phyloP scores from a whole-genome alignment of 768 basidiomycete genomes.

The Termitomyces sp. region DNA sequence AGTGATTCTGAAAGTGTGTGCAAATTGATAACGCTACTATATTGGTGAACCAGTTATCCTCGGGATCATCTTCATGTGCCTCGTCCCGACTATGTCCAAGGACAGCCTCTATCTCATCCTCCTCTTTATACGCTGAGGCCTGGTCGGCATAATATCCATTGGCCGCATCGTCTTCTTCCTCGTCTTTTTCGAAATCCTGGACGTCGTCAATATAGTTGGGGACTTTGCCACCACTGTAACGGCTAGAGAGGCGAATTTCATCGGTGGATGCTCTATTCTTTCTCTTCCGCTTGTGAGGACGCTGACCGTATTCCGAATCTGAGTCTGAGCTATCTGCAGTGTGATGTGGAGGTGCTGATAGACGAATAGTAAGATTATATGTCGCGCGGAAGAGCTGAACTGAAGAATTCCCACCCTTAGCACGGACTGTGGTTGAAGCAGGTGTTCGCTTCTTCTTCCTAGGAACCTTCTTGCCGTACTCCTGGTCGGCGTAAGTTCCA shows the following conservation, averaged over 20 bases:
- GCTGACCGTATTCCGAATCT: conserved; percentile 83
- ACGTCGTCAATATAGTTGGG: conserved; percentile 84
- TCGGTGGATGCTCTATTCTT: conserved; percentile 51
- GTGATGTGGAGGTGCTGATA: conserved; percentile 45
- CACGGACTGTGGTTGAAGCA: conserved; percentile 40
- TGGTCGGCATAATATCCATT: conserved; percentile 54
- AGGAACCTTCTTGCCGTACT: conserved; percentile 61
- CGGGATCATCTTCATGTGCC: conserved; percentile 64
- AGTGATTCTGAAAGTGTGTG: background rate
- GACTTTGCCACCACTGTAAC: conserved; percentile 56
- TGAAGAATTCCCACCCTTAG: conserved; percentile 46
- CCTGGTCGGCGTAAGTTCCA: conserved; percentile 74
- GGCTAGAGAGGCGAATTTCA: conserved; percentile 74
- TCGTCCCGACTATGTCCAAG: conserved; percentile 85
- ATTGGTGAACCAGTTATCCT: conserved; percentile 85
- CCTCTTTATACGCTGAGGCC: conserved; percentile 51
- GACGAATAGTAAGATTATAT: conserved; percentile 15
- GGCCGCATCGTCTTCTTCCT: conserved; percentile 57
- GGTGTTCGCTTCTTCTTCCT: conserved; percentile 64
- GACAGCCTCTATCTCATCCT: conserved; percentile 91
- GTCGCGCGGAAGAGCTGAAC: conserved; percentile 5
- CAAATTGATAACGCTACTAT: conserved; percentile 46
- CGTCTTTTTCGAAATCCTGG: conserved; percentile 71
- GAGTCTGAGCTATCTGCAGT: conserved; percentile 63
- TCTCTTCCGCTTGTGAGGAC: conserved; percentile 82